phyloP scores from a whole-genome alignment of 2,329 filamentous ascomycete genomes.

The Aureobasidium subglaciale region DNA sequence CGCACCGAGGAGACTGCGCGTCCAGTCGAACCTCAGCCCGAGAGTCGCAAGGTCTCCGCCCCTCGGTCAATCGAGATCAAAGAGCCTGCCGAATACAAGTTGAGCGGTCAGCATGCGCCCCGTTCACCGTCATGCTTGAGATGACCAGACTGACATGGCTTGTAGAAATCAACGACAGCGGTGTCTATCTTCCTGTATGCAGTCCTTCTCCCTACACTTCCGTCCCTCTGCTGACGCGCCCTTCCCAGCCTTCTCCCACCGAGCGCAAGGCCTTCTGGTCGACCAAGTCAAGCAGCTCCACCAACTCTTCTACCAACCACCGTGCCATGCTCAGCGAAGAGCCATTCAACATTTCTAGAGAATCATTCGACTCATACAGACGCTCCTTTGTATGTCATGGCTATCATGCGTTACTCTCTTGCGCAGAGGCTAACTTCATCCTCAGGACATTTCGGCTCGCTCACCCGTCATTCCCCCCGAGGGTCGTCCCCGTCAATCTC shows the following conservation, averaged over 20 bases:
- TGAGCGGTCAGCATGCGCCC: conserved; percentile 39
- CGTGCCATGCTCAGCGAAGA: conserved; percentile 69
- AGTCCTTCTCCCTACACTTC: not conserved
- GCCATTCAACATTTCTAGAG: conserved; percentile 88
- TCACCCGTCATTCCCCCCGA: conserved; percentile 61
- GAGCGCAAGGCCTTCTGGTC: conserved; percentile 79
- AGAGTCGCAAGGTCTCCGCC: conserved; percentile 19
- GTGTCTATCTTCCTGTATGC: conserved; percentile 80
- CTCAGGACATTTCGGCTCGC: conserved; percentile 80
- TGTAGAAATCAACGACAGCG: conserved; percentile 89
- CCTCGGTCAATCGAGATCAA: conserved; percentile 38
- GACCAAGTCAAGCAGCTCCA: conserved; percentile 43
- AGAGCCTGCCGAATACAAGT: conserved; percentile 44
- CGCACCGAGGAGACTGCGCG: conserved; percentile 32
- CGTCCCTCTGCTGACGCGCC: conserved; percentile 14
- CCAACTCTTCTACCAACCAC: conserved; percentile 49
- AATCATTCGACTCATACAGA: conserved; percentile 95
- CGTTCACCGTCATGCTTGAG: conserved; percentile 1
- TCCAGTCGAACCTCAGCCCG: conserved; percentile 23
- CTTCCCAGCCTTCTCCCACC: conserved; percentile 69
- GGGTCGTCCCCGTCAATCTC: conserved; percentile 61
- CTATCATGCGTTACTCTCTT: not conserved
- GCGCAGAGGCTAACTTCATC: not conserved
- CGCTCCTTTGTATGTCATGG: conserved; percentile 75
- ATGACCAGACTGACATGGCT: conserved; percentile 15